Evolutionary conservation across 2,329 filamentous ascomycete species (phyloP).

Genomic region (Colletotrichum filicis): DNA sequence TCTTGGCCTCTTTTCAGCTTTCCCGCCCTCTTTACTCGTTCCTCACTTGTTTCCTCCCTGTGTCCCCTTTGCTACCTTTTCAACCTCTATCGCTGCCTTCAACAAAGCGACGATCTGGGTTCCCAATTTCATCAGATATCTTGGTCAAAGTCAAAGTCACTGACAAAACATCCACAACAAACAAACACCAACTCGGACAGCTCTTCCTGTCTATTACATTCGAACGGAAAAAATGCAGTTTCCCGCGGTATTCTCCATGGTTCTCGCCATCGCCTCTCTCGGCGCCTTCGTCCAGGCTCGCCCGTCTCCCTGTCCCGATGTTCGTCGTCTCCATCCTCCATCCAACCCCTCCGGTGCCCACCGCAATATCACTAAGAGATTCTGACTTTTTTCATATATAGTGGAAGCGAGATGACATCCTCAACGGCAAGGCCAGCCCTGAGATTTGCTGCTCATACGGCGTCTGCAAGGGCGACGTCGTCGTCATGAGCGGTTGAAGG

Average conservation of each 20-base stretch:
- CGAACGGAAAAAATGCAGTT: slow-evolving; percentile 40
- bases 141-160: neutral
- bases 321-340: slow-evolving; percentile 38
- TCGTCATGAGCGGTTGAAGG: slow-evolving; percentile 54
- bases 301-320: slow-evolving; percentile 52
- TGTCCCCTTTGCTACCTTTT: neutral
- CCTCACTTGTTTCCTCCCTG: neutral
- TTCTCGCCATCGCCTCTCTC: slow-evolving; percentile 41
- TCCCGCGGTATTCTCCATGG: slow-evolving; percentile 37
- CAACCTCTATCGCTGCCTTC: neutral
- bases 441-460: slow-evolving; percentile 66
- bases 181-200: neutral
- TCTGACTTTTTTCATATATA: slow-evolving; percentile 36
- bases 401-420: slow-evolving; percentile 54
- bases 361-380: neutral
- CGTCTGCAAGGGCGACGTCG: slow-evolving; percentile 60
- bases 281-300: slow-evolving; percentile 42
- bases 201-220: neutral
- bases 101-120: neutral
- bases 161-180: neutral
- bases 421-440: slow-evolving; percentile 58
- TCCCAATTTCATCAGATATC: neutral
- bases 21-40: neutral
- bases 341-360: neutral
- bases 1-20: neutral